Evolutionary conservation across 2,329 filamentous ascomycete genomes (phyloP), one percentile per base, ranked within the genome.

Genomic region (Diaporthe helianthi): DNA sequence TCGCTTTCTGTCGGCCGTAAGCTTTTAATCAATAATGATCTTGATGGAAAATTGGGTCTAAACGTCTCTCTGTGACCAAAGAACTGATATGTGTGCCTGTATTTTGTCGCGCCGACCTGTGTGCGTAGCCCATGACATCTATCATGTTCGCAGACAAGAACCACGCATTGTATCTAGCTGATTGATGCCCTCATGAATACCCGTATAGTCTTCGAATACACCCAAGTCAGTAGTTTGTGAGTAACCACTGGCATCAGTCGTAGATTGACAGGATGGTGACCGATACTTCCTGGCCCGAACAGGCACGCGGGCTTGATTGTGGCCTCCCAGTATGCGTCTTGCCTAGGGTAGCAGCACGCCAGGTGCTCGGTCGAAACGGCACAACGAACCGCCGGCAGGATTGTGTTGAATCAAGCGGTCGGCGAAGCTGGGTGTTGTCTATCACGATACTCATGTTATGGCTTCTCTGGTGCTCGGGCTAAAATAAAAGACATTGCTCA

Each of bases 11-110:
- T 44, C 24, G 4, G 36, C 8, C 17, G 36, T 12, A 31, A 31
- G 6, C 17, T 10, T 29, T 46, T 61, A 61, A 61, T 61, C 31
- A 22, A 61, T 61, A 61, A 61, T 61, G 24, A 46, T 29, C 41
- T 60, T 22, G 6, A 61, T 9, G 29, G n/a, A 61, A 22, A 29
- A 15, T 2, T 22, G 1, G 10, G n/a, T 22, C n/a, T 4, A 4
- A 6, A 4, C 8, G 3, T 47, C 9, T 22, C 8, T 10, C 9
- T 1, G 12, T 12, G 0, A n/a, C n/a, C n/a, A n/a, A 5, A 15
- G 19, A 17, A 15, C 12, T 54, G 8, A 19, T n/a, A 22, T 33
- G 12, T 10, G 29, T 4, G 19, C 41, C 17, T 38, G 4, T 38
- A 12, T 38, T 13, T 38, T 15, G 2, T 38, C 12, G 15, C 36